Percentiles rank a stretch among this genome's conserved stretches.
These are phyloP conservation scores for Coriaria nepalensis DNA, from an alignment of 306 rosid genomes.

Conservation along the genomic window DNA sequence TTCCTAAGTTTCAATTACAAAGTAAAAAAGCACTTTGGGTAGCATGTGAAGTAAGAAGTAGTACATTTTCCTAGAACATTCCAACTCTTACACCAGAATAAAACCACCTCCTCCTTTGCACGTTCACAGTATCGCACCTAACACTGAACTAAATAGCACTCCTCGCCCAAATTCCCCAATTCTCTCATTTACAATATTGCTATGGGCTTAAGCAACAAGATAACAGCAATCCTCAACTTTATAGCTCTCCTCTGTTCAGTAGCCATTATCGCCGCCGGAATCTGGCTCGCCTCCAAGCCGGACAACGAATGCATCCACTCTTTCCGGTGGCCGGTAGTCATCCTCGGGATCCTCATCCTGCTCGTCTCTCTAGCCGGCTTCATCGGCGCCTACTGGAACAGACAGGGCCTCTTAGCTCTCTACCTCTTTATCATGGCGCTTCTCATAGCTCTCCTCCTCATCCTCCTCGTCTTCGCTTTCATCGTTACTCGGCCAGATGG, in stretches of 20 bases:
- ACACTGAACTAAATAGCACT: too few species aligned
- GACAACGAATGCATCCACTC: conserved; percentile 64
- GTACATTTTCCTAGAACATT: too few species aligned
- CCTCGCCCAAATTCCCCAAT: too few species aligned
- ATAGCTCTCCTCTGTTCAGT: conserved; percentile 54
- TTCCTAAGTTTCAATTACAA: too few species aligned
- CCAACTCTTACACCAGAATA: background rate
- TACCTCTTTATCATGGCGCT: conserved; percentile 78
- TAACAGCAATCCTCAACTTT: conserved; percentile 63
- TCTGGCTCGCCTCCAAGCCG: conserved; percentile 83
- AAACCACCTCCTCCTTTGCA: too few species aligned
- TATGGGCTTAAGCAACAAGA: conserved; percentile 85
- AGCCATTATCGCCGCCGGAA: conserved; percentile 67
- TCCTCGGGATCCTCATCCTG: conserved; percentile 58
- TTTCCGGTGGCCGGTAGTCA: conserved; percentile 65
- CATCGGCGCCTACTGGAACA: conserved; percentile 75
- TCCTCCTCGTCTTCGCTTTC: conserved; percentile 60
- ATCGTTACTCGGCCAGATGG: conserved; percentile 57
- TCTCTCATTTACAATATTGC: too few species aligned
- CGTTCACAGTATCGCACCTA: too few species aligned
- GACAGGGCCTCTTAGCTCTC: conserved; percentile 53
- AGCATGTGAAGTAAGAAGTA: background rate
- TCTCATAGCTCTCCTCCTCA: conserved; percentile 46
- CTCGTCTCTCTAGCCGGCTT: conserved; percentile 66
- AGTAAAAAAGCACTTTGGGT: conserved; percentile 18